Percentiles rank a stretch among this genome's conserved stretches.
Evolutionary conservation across 1,284 basidiomycete species (phyloP).

Genomic region (Sanghuangporus baumii): DNA sequence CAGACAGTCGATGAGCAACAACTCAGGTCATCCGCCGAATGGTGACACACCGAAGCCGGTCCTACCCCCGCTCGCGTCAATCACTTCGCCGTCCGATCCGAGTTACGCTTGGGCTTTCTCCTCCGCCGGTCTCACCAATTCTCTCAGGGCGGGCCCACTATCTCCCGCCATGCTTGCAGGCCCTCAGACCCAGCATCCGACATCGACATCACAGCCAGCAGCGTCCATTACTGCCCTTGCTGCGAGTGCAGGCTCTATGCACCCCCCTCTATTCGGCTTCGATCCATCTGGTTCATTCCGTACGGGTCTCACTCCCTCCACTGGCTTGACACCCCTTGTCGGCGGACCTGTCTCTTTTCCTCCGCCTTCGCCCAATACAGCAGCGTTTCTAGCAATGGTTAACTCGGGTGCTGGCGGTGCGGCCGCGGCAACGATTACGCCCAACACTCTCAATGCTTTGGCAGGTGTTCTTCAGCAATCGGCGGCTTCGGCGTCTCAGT

Average conservation of each 20-base stretch:
- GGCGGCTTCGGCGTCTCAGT: conserved; percentile 7
- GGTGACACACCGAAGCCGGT: conserved; percentile 47
- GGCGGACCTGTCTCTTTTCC: conserved; percentile 74
- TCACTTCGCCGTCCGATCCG: conserved; percentile 78
- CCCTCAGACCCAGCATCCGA: conserved; percentile 48
- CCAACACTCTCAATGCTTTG: conserved; percentile 82
- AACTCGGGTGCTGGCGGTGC: conserved; percentile 58
- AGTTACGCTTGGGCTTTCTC: conserved; percentile 71
- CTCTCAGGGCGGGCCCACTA: conserved; percentile 85
- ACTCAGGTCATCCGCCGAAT: conserved; percentile 17
- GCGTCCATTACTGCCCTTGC: conserved; percentile 26
- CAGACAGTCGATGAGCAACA: conserved; percentile 11
- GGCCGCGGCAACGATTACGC: conserved; percentile 76
- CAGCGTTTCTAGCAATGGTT: conserved; percentile 90
- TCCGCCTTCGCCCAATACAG: conserved; percentile 84
- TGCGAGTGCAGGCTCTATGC: conserved; percentile 11
- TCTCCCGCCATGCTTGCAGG: conserved; percentile 94
- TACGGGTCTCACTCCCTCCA: conserved; percentile 72
- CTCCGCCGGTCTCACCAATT: conserved; percentile 56
- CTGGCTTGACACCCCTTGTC: conserved; percentile 84
- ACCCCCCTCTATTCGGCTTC: conserved; percentile 42
- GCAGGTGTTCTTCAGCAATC: conserved; percentile 51
- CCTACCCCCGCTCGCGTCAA: conserved; percentile 81
- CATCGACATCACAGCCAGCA: conserved; percentile 27
- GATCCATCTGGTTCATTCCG: conserved; percentile 70